Base-by-base conservation (phyloP, 768 basidiomycete species). In the Mycena chlorophos region DNA sequence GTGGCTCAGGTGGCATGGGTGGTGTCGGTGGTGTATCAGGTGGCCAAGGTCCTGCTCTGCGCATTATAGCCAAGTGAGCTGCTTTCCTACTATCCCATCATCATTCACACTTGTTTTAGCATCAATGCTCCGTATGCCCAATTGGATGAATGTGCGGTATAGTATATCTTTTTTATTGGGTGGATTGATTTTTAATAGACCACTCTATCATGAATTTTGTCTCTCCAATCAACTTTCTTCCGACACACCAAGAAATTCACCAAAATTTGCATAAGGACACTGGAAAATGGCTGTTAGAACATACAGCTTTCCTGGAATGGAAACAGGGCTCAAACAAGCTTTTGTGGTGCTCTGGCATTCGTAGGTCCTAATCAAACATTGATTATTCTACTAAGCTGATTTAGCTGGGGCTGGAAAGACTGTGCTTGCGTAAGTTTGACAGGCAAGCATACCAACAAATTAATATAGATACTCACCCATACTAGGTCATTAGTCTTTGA, bases 251-350 rank as follows among this genome's bases (percentile, higher is more conserved):
- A 29, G 47, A 49, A 27, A 49, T 49, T 31, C 20, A 20, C 6
- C 26, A 10, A 28, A 8, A 20, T 26, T 19, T 26, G 49, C 28
- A 49, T 26, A 25, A 49, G 49, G 31, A 22, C 23, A 49, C 49
- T 13, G 49, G 49, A 14, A 29, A 49, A 34, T 49, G 49, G 49
- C 49, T 49, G n/a, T 29, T 49, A 16, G 28, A 27, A 8, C n/a
- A 49, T 29, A 13, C 49, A 29, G 27, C 22, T 25, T 49, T 49
- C 31, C 28, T 14, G 20, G 29, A 4, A 5, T 49, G 29, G 29
- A 49, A 49, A 49, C 8, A 22, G 17, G 47, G 5, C 20, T 47
- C 46, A 6, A 19, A 28, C 5, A 28, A 10, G 4, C 25, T 29
- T 16, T 25, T 47, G 6, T 47, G 46, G 46, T 47, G 46, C 6